Percentiles rank a stretch among this genome's conserved stretches.
Conservation (phyloP, 129 eudicot genomes). For the Mikania micrantha region DNA sequence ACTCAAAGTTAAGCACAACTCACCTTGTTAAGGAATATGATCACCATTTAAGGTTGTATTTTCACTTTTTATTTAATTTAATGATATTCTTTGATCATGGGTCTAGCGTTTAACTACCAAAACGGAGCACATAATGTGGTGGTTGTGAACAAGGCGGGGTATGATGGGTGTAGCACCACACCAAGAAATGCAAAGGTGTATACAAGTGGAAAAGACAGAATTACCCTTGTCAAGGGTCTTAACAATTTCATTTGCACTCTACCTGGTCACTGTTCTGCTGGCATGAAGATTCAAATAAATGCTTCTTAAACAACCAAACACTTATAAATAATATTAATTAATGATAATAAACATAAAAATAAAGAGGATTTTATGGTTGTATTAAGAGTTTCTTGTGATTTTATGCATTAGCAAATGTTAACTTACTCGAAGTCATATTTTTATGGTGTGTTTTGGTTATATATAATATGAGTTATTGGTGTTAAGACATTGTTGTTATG, state of each 20-base stretch:
- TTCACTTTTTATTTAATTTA: not conserved
- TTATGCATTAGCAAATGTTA: not conserved
- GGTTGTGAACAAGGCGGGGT: slow-evolving; percentile 46
- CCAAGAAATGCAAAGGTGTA: slow-evolving; percentile 46
- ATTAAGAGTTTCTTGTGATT: not conserved
- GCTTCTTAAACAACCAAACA: slow-evolving; percentile 19
- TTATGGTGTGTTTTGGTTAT: not conserved
- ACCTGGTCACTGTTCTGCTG: slow-evolving; percentile 64
- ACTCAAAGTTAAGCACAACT: too few relatives aligned
- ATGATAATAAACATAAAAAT: not conserved
- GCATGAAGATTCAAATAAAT: slow-evolving; percentile 64
- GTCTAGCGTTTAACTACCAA: slow-evolving; percentile 56
- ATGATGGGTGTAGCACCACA: slow-evolving; percentile 35
- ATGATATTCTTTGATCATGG: not conserved
- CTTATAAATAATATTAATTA: not conserved
- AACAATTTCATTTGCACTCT: slow-evolving; percentile 68
- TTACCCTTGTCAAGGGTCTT: slow-evolving; percentile 56
- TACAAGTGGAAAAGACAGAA: slow-evolving; percentile 45
- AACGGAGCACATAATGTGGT: slow-evolving; percentile 58
- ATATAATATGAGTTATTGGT: not conserved
- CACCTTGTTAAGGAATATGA: too few relatives aligned
- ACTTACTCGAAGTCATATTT: not conserved
- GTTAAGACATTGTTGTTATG: too few relatives aligned
- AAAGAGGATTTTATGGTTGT: not conserved
- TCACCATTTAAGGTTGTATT: too few relatives aligned